A percentile compares a stretch with the other conserved stretches of the same genome.
Evolutionary conservation across 305 asterid genomes (phyloP).

Genomic region (Plantago coronopus): DNA sequence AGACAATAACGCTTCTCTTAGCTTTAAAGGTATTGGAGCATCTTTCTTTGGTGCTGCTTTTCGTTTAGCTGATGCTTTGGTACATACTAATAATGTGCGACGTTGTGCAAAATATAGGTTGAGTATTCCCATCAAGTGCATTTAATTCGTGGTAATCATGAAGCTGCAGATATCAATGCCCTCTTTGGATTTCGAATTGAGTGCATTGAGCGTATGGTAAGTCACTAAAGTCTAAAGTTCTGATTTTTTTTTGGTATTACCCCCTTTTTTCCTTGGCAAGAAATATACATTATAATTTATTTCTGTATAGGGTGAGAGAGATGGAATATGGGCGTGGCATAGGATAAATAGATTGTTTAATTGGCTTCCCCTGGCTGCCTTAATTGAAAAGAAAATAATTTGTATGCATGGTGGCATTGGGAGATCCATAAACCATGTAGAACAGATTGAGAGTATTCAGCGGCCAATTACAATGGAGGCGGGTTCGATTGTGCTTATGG

Average conservation of each 20-base stretch:
- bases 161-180: conserved; percentile 99
- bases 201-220: conserved; percentile 72
- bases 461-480: conserved; percentile 99
- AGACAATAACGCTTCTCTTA: conserved; percentile 91
- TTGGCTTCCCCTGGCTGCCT: conserved; percentile 98
- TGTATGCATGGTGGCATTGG: conserved; percentile 99
- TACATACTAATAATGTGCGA: conserved; percentile 20
- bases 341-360: conserved; percentile 92
- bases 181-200: conserved; percentile 87
- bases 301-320: conserved; percentile 93
- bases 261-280: conserved; percentile 14
- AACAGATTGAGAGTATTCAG: conserved; percentile 93
- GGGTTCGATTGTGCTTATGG: conserved; percentile 97
- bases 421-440: conserved; percentile 93
- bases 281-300: conserved; percentile 23
- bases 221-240: conserved; percentile 6
- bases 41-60: conserved; percentile 21
- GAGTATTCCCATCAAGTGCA: conserved; percentile 90
- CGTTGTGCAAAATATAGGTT: conserved; percentile 36
- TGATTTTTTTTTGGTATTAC: conserved; percentile 3
- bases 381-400: conserved; percentile 91
- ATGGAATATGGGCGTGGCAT: conserved; percentile 99
- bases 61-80: conserved; percentile 13
- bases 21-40: conserved; percentile 71
- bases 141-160: conserved; percentile 98